A percentile compares a stretch with the other conserved stretches of the same genome.
Conservation (phyloP, 129 eudicot species). For the Tagetes erecta region DNA sequence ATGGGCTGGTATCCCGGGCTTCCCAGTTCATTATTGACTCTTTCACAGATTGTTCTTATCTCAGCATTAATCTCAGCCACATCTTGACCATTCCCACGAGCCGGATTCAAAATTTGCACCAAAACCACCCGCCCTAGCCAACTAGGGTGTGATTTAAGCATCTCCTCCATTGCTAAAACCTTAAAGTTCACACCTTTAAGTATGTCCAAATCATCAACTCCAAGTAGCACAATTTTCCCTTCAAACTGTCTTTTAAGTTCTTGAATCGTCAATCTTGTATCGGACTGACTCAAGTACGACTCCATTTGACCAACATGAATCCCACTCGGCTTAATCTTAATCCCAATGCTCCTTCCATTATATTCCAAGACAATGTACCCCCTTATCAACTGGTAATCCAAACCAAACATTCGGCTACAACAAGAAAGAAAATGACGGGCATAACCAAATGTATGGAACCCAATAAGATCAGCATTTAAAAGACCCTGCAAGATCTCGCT, state of each 20-base stretch:
- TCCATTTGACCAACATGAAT: slow-evolving; percentile 53
- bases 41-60: slow-evolving; percentile 34
- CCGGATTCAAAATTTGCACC: slow-evolving; percentile 51
- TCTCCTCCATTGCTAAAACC: slow-evolving; percentile 52
- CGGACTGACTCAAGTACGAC: slow-evolving; percentile 36
- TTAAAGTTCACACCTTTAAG: slow-evolving; percentile 52
- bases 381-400: slow-evolving; percentile 45
- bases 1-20: slow-evolving; percentile 45
- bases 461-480: slow-evolving; percentile 45
- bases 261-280: slow-evolving; percentile 35
- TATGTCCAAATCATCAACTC: slow-evolving; percentile 51
- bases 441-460: slow-evolving; percentile 44
- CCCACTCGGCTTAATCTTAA: slow-evolving; percentile 49
- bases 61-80: slow-evolving; percentile 43
- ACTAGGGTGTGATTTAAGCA: slow-evolving; percentile 42
- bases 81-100: slow-evolving; percentile 45
- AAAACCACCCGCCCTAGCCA: slow-evolving; percentile 43
- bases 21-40: slow-evolving; percentile 40
- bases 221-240: slow-evolving; percentile 47
- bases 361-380: slow-evolving; percentile 45
- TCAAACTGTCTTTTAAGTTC: slow-evolving; percentile 41
- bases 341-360: slow-evolving; percentile 43
- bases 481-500: slow-evolving; percentile 44
- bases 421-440: slow-evolving; percentile 45
- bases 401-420: slow-evolving; percentile 46